Evolutionary conservation across 2,329 filamentous ascomycete species (phyloP).

Genomic region (Pyrenophora seminiperda): DNA sequence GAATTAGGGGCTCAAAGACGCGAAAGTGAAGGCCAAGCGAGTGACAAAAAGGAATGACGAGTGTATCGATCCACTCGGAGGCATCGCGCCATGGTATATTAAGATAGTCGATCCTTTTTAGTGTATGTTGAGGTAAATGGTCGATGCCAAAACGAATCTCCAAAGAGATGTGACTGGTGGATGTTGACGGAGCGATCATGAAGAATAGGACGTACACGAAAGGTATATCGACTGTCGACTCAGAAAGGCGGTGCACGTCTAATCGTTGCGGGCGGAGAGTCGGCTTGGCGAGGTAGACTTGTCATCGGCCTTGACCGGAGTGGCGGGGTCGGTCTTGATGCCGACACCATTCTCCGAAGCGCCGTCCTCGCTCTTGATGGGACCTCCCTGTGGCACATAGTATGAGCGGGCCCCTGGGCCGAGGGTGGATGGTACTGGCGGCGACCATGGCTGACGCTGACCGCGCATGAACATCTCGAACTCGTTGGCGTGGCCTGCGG

Average conservation of each 20-base stretch:
- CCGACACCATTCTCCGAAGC: slow-evolving; percentile 38
- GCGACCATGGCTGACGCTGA: slow-evolving; percentile 44
- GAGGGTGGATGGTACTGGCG: slow-evolving; percentile 42
- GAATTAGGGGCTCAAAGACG: slow-evolving; percentile 27
- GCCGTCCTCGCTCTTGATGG: slow-evolving; percentile 37
- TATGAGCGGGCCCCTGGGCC: slow-evolving; percentile 41
- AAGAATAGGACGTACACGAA: slow-evolving; percentile 40
- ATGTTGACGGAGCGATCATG: slow-evolving; percentile 36
- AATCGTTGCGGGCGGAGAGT: slow-evolving; percentile 36
- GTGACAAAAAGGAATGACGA: slow-evolving; percentile 25
- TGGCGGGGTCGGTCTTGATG: slow-evolving; percentile 42
- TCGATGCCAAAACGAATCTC: slow-evolving; percentile 26
- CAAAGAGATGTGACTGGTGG: slow-evolving; percentile 28
- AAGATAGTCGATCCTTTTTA: slow-evolving; percentile 20
- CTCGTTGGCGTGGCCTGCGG: slow-evolving; percentile 42
- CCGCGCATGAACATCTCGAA: slow-evolving; percentile 47
- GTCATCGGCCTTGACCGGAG: slow-evolving; percentile 41
- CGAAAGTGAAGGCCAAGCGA: slow-evolving; percentile 15
- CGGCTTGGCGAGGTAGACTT: slow-evolving; percentile 32
- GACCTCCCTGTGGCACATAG: slow-evolving; percentile 31
- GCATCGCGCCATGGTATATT: slow-evolving; percentile 13
- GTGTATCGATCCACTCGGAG: slow-evolving; percentile 1
- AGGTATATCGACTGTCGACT: slow-evolving; percentile 14
- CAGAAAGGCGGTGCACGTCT: slow-evolving; percentile 8
- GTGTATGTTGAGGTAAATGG: slow-evolving; percentile 21